Evolutionary conservation across 352 stramenopile species (phyloP), one percentile per base, ranked within the genome.

Genomic region (Globisporangium sylvaticum): DNA sequence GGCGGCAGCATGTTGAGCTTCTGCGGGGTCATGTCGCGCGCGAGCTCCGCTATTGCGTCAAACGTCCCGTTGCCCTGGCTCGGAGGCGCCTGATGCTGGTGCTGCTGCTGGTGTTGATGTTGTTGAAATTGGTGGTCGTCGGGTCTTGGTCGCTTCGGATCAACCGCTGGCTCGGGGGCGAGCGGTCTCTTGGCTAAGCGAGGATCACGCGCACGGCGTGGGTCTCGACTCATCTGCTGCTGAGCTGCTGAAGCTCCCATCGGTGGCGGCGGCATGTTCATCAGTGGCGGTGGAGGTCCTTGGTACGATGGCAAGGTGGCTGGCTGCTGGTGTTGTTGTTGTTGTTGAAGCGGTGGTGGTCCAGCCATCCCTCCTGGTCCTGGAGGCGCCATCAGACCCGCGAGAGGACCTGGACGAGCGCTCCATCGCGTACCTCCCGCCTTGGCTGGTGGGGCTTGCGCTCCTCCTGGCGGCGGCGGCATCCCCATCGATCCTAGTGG

Each of bases 1-100:
- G 84, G 84, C 6, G 83, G 81, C 29, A 94, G 74, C 77, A 93
- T 79, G 62, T 91, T 80, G 44, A 94, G 70, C 71, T 94, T 92
- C 62, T 93, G 76, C 25, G 84, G 83, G 18, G 84, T 94, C 83
- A 93, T 94, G 67, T 90, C 83, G 4, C 81, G 78, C 52, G 87
- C 84, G 18, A 93, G 80, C 58, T 90, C 84, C 0, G 84, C 80
- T 53, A 92, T 88, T 44, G 72, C 79, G 34, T 88, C 79, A 53
- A 84, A 82, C 54, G 89, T 74, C 4, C 77, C 80, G 67, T 56
- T 62, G 0, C 22, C 25, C 42, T 70, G 59, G 20, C n/a, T 29
- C 34, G 39, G 34, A 6, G 18, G 39, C 2, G 6, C 27, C 24
- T 50, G 42, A 0, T 50, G 42, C 6, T 50, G 34, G 10, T 63